A percentile compares a stretch with the other conserved stretches of the same genome.
These are phyloP conservation scores for Aspergillus indologenus DNA, from an alignment of 495 filamentous ascomycete species.

Conservation along the genomic window DNA sequence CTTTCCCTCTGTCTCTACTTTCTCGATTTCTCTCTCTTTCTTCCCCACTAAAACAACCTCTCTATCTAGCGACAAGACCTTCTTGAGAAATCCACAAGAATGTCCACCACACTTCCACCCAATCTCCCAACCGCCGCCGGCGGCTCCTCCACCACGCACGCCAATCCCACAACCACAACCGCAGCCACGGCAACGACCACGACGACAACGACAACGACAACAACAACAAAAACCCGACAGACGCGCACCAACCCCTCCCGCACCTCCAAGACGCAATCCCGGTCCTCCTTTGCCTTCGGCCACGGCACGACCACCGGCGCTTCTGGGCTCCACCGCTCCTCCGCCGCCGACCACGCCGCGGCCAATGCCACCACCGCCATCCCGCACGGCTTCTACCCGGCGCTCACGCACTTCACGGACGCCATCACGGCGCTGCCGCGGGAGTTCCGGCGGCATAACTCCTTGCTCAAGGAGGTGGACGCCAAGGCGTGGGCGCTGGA, in stretches of 20 bases:
- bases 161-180: neutral
- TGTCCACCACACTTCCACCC: constrained; percentile 32
- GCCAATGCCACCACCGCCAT: constrained; percentile 31
- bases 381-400: constrained; percentile 76
- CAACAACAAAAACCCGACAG: constrained; percentile 38
- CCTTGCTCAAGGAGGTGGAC: constrained; percentile 93
- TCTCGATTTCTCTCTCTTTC: neutral
- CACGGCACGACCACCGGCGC: no score
- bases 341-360: constrained; percentile 19
- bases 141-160: neutral
- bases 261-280: constrained; percentile 54
- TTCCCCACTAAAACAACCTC: no score
- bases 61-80: neutral
- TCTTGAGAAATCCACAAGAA: constrained; percentile 14
- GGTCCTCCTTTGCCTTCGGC: constrained; percentile 47
- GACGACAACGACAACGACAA: neutral
- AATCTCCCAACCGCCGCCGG: neutral
- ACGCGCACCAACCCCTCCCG: constrained; percentile 61
- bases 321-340: no score
- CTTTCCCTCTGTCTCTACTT: neutral
- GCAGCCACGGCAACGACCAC: neutral
- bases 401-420: constrained; percentile 91
- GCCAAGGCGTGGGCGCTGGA: constrained; percentile 69
- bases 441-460: constrained; percentile 92
- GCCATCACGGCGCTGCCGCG: constrained; percentile 88